Base-by-base conservation (phyloP, 306 rosid species). In the Corylus avellana region DNA sequence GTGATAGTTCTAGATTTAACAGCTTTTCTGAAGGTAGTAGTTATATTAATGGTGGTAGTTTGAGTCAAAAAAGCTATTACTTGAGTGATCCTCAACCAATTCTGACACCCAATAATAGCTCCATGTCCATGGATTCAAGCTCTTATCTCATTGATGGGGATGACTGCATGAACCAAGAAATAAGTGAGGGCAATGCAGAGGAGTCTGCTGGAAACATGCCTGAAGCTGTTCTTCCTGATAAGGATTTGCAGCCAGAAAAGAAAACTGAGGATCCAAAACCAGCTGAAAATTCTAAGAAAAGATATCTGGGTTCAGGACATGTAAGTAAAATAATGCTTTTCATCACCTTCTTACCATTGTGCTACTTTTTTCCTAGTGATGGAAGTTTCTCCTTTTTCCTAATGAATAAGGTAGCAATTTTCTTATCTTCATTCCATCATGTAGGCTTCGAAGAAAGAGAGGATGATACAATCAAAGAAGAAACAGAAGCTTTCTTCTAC, bases 381-480 rank as follows among this genome's bases (percentile, higher is more conserved):
- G 68, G 37, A 27, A 27, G 35, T 59, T 25, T 62, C n/a, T 14
- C 20, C 4, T 63, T 63, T 16, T 29, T 5, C 47, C 47, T 32
- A 14, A 9, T 32, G 70, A 63, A 35, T 14, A 63, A 13, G 70
- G 8, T 63, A 63, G 44, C 2, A 63, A 63, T 62, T 59, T 64
- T 35, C 70, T 64, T 42, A 64, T 35, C 13, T 25, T 44, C 32
- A 9, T 69, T 69, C 27, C 8, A 71, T 50, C 11, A 74, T 78
- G 22, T 66, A 83, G 89, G 80, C 76, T 47, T 72, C 63, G 16
- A 80, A 50, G 53, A 81, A 44, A 59, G 86, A 85, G 85, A 84
- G 77, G 82, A 84, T 75, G 75, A 70, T n/a, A 11, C 91, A 74
- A 75, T 46, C 92, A 17, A 85, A 73, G 84, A 94, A 91, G 86